These are phyloP conservation scores for Metschnikowia koreensis DNA, from an alignment of 805 yeast species.

Conservation along the genomic window DNA sequence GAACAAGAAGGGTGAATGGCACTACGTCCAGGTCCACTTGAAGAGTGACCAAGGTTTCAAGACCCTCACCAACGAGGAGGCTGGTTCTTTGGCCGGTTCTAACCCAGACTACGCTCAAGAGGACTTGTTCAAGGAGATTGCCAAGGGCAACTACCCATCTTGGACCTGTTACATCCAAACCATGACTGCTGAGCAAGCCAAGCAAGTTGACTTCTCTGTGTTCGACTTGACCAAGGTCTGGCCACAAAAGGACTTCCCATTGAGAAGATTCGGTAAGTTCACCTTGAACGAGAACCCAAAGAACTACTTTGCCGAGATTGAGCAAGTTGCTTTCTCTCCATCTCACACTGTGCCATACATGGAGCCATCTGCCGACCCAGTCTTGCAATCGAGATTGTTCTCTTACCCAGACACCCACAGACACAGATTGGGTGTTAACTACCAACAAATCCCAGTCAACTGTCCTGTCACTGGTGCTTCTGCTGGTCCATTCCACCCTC, in stretches of 20 bases:
- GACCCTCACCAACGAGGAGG: constrained; percentile 61
- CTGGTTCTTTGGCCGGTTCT: constrained; percentile 63
- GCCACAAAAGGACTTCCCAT: constrained; percentile 85
- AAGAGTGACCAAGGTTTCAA: constrained; percentile 60
- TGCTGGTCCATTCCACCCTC: constrained; percentile 50
- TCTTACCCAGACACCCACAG: constrained; percentile 86
- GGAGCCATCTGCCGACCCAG: constrained; percentile 83
- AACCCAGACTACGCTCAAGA: constrained; percentile 82
- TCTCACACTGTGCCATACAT: constrained; percentile 82
- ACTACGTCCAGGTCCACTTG: constrained; percentile 76
- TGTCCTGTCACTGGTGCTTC: constrained; percentile 56
- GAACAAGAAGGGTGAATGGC: constrained; percentile 72
- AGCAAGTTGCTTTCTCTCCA: constrained; percentile 84
- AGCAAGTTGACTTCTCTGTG: constrained; percentile 72
- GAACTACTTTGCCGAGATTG: constrained; percentile 85
- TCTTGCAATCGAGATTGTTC: constrained; percentile 75
- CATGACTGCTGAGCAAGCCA: constrained; percentile 81
- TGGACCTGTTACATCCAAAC: constrained; percentile 86
- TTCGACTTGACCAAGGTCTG: constrained; percentile 90
- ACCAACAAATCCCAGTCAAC: constrained; percentile 84
- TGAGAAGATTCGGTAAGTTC: constrained; percentile 80
- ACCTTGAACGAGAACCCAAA: constrained; percentile 78
- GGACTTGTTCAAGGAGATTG: constrained; percentile 77
- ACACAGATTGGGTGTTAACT: constrained; percentile 75
- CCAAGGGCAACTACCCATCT: constrained; percentile 71